Base-by-base conservation (phyloP, 2,329 filamentous ascomycete genomes). In the Cephalotrichum gorgonifer region DNA sequence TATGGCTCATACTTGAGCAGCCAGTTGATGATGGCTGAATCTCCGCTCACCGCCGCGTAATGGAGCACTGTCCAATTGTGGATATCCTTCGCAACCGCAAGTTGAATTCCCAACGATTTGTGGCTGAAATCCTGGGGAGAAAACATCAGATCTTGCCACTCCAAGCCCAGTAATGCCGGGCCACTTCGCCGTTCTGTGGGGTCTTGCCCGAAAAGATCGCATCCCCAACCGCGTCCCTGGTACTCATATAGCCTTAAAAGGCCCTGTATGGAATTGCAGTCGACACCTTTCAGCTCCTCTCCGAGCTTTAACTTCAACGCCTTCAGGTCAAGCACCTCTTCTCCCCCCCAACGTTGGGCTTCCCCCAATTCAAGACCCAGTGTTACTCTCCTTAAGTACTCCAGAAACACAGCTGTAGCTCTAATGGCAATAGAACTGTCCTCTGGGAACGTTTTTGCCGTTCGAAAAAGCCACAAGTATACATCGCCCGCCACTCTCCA, bases 31-130 rank as follows among this genome's bases (percentile, higher is more conserved):
- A 1, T 15, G 7, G 3, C 15, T 2, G 2, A 2, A 14, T n/a
- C 28, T 23, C 26, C 35, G 25, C 4, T 25, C 35, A 3, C 35
- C 41, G 14, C 52, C 17, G 52, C 53, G 44, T 57, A 55, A 49
- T 59, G 57, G 14, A 59, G 49, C 22, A 49, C 47, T 17, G 54
- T 55, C 55, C 57, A 57, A 14, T 54, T 52, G 22, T 54, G 28
- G 28, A 55, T 53, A 35, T 59, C 57, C 14, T 39, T 51, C 14
- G 6, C 12, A 20, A 50, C 46, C 22, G 52, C 25, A 26, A 43
- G 31, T 50, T 44, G 8, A 8, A 8, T 15, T 15, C 15, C 30
- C 15, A 8, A 8, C 30, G n/a, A n/a, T n/a, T n/a, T n/a, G n/a
- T n/a, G n/a, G n/a, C n/a, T n/a, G n/a, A n/a, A n/a, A n/a, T n/a